phyloP scores from a whole-genome alignment of 2,329 filamentous ascomycete genomes.

The Dactylellina parvicollis region DNA sequence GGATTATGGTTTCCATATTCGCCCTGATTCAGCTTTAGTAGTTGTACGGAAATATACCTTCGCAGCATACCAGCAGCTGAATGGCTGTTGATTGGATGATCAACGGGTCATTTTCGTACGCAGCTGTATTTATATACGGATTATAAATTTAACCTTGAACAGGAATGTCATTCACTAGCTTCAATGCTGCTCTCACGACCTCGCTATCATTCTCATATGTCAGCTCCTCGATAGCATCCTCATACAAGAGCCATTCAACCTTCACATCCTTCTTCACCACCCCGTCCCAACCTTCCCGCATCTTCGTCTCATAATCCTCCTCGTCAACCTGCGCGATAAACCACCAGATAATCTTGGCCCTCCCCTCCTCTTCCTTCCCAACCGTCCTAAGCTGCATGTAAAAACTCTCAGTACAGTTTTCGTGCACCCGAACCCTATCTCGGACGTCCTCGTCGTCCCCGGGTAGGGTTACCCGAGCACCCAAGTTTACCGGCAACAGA shows the following conservation, averaged over 20 bases:
- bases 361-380: slow-evolving; percentile 10
- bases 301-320: slow-evolving; percentile 28
- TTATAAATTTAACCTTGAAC: neutral
- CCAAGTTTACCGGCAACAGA: slow-evolving; percentile 17
- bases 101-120: too few species aligned
- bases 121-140: neutral
- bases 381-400: slow-evolving; percentile 30
- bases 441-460: slow-evolving; percentile 24
- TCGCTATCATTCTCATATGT: slow-evolving; percentile 27
- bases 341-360: slow-evolving; percentile 42
- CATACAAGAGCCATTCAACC: slow-evolving; percentile 23
- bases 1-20: too few species aligned
- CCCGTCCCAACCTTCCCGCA: slow-evolving; percentile 19
- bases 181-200: slow-evolving; percentile 14
- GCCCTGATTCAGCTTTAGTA: too few species aligned
- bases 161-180: slow-evolving; percentile 6
- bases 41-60: neutral
- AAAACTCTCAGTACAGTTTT: slow-evolving; percentile 34
- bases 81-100: too few species aligned
- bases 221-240: slow-evolving; percentile 19
- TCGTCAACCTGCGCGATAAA: slow-evolving; percentile 30
- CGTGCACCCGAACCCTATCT: slow-evolving; percentile 12
- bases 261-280: neutral
- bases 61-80: too few species aligned
- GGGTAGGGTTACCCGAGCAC: slow-evolving; percentile 2